A percentile compares a stretch with the other conserved stretches of the same genome.
phyloP scores from a whole-genome alignment of 495 filamentous ascomycete genomes.

The Lichenothelia convexa region DNA sequence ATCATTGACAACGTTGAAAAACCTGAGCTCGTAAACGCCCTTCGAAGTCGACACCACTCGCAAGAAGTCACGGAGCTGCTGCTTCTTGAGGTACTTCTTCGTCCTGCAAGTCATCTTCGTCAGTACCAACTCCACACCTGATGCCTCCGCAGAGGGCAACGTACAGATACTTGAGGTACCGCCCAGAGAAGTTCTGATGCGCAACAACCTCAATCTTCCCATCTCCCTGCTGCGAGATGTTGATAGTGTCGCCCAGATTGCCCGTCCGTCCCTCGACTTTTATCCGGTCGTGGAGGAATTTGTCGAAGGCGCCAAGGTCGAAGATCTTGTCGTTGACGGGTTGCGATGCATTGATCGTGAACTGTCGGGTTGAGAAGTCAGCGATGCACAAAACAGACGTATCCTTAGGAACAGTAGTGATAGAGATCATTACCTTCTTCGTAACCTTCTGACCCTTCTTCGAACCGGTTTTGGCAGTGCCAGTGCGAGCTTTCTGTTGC shows the following conservation, averaged over 20 bases:
- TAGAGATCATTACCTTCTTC: constrained; percentile 34
- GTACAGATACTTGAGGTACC: constrained; percentile 99
- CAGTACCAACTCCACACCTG: constrained; percentile 7
- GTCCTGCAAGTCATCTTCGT: constrained; percentile 53
- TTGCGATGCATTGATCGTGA: constrained; percentile 96
- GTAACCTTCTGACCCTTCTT: constrained; percentile 52
- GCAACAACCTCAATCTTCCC: constrained; percentile 96
- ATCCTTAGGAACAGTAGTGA: neutral
- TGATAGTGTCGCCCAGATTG: constrained; percentile 87
- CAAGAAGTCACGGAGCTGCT: constrained; percentile 98
- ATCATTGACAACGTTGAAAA: constrained; percentile 99
- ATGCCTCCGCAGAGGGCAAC: constrained; percentile 18
- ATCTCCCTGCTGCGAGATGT: constrained; percentile 76
- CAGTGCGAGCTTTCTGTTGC: constrained; percentile 37
- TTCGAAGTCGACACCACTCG: constrained; percentile 92
- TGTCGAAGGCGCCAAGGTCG: constrained; percentile 95
- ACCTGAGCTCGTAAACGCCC: constrained; percentile 97
- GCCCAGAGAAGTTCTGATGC: constrained; percentile 92
- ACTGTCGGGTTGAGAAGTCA: constrained; percentile 31
- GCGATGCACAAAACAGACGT: neutral
- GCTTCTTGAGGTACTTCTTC: constrained; percentile 99
- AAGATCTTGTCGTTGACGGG: constrained; percentile 99
- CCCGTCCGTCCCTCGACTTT: constrained; percentile 97
- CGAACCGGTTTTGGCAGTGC: constrained; percentile 35
- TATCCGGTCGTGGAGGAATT: constrained; percentile 99